phyloP scores from a whole-genome alignment of 1,139 yeast genomes.

The Torulaspora pretoriensis region DNA sequence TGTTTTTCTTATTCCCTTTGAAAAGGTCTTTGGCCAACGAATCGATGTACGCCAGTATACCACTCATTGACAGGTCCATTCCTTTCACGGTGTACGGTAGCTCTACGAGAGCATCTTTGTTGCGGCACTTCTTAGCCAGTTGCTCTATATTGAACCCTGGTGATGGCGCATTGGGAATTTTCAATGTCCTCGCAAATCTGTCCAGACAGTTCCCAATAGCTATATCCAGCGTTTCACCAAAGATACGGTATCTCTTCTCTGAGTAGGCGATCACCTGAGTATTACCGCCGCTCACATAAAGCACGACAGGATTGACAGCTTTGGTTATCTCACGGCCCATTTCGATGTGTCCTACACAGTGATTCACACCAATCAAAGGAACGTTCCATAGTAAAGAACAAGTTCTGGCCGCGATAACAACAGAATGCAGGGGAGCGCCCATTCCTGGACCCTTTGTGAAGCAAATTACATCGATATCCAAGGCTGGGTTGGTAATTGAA shows the following conservation, averaged over 20 bases:
- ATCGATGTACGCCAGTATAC: constrained; percentile 82
- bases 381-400: constrained; percentile 72
- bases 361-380: constrained; percentile 92
- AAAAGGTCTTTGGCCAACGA: constrained; percentile 69
- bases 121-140: constrained; percentile 62
- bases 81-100: constrained; percentile 97
- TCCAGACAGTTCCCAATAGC: constrained; percentile 97
- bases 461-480: constrained; percentile 82
- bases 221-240: constrained; percentile 95
- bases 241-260: constrained; percentile 84
- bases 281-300: constrained; percentile 96
- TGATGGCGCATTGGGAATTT: constrained; percentile 87
- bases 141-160: constrained; percentile 98
- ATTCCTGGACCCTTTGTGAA: constrained; percentile 98
- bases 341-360: constrained; percentile 96
- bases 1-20: constrained; percentile 48
- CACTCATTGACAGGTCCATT: constrained; percentile 97
- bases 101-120: constrained; percentile 55
- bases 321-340: constrained; percentile 99
- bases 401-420: constrained; percentile 88
- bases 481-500: constrained; percentile 39
- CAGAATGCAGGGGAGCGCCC: constrained; percentile 98
- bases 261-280: constrained; percentile 98
- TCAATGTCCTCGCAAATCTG: constrained; percentile 86
- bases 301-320: constrained; percentile 89